Conservation (phyloP, 2,329 filamentous ascomycete genomes). For the Hypoxylon sp. region DNA sequence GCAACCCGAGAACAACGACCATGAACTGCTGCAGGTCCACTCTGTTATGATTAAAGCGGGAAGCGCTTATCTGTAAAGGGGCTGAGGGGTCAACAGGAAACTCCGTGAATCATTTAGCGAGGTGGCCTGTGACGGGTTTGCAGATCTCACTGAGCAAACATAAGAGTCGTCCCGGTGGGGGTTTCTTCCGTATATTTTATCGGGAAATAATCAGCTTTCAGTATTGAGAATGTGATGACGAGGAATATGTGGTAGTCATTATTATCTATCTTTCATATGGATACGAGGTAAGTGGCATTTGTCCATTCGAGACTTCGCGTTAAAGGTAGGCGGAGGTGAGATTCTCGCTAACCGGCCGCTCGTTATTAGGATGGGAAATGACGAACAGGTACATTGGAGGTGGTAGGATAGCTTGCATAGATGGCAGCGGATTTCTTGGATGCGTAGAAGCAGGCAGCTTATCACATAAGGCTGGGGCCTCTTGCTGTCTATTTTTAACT, state of each 20-base stretch:
- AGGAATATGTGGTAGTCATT: neutral
- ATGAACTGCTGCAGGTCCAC: neutral
- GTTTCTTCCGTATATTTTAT: neutral
- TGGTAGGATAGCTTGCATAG: neutral
- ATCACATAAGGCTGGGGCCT: neutral
- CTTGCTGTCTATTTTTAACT: neutral
- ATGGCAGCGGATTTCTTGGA: neutral
- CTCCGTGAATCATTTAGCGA: slow-evolving; percentile 1
- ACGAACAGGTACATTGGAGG: neutral
- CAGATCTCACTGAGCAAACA: neutral
- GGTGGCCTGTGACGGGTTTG: neutral
- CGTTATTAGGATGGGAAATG: neutral
- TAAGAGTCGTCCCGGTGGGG: slow-evolving; percentile 6
- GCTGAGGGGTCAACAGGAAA: neutral
- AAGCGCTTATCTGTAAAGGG: neutral
- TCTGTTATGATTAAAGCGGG: slow-evolving; percentile 1
- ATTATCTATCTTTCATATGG: neutral
- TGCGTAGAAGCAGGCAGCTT: neutral
- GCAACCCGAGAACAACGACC: neutral
- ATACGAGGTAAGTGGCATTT: neutral
- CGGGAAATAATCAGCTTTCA: neutral
- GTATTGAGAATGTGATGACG: neutral
- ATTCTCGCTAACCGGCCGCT: neutral
- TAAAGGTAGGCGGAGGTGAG: neutral
- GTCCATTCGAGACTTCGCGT: neutral